Conservation (phyloP, 202 grass and related monocot genomes). For the Setaria viridis region DNA sequence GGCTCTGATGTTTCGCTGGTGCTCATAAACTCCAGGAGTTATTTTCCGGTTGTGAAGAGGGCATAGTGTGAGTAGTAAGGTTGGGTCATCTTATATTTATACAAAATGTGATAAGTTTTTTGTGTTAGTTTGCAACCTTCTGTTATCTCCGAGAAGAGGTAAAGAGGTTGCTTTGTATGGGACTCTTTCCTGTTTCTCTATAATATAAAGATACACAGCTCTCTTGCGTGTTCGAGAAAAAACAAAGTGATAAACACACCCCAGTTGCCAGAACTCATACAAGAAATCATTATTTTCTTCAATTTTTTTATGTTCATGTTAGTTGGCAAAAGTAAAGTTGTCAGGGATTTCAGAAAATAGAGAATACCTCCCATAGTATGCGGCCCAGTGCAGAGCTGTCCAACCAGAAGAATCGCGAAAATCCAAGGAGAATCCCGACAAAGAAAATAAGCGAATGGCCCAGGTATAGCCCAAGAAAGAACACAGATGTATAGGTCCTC, state of each 20-base stretch:
- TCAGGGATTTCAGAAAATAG: conserved; percentile 45
- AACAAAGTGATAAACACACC: neutral
- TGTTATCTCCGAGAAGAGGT: too few relatives aligned
- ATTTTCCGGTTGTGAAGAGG: too few relatives aligned
- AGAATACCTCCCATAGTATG: conserved; percentile 77
- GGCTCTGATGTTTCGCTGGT: too few relatives aligned
- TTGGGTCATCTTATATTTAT: too few relatives aligned
- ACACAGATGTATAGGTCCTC: conserved; percentile 96
- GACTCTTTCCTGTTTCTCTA: too few relatives aligned
- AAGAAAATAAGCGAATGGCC: conserved; percentile 77
- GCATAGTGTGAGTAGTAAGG: too few relatives aligned
- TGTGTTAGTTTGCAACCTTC: too few relatives aligned
- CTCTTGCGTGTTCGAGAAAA: too few relatives aligned
- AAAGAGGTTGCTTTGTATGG: too few relatives aligned
- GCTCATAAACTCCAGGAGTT: too few relatives aligned
- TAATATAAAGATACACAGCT: too few relatives aligned
- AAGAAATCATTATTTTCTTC: neutral
- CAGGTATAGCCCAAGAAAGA: conserved; percentile 91
- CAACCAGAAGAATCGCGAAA: conserved; percentile 95
- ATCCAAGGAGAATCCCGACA: conserved; percentile 90
- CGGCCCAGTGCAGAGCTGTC: conserved; percentile 96
- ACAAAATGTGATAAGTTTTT: too few relatives aligned
- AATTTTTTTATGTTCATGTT: conserved; percentile 22
- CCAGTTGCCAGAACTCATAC: neutral
- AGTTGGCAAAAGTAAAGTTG: conserved; percentile 22